Evolutionary conservation across 2,329 filamentous ascomycete genomes (phyloP), one percentile per base, ranked within the genome.

Genomic region (Fusarium brachygibbosum): DNA sequence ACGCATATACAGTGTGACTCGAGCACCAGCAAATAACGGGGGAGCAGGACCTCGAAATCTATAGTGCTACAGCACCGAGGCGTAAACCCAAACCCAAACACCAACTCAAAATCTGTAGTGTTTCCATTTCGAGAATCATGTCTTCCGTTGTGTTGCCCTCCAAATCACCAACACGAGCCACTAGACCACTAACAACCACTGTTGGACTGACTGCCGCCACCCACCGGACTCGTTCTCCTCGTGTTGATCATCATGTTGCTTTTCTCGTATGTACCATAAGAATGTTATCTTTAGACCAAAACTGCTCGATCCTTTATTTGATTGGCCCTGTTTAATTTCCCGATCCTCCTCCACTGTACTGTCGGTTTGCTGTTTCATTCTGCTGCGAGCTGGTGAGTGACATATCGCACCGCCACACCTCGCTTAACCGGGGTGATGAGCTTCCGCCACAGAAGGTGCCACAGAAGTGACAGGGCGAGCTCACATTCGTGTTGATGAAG

Each of bases 401-500:
- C 41, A 66, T 25, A 23, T 45, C 21, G 61, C 61, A 63, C 57
- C 34, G 69, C 67, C 63, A 68, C 69, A 69, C 37, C 13, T 66
- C 54, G 53, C 53, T 65, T 57, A 31, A 16, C 44, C 49, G 23
- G 49, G 23, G 46, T 48, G 6, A 21, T 16, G 41, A 55, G 45
- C 37, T 48, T 34, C 60, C 44, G 55, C 56, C 60, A 58, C 44
- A 58, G 16, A 35, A 7, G 9, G 31, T 45, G 59, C 67, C 59
- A 63, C 66, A 63, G 17, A 48, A 45, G 29, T 31, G 32, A 52
- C 19, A 31, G 28, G 56, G 14, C 49, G 32, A 31, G 28, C 42
- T 70, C 54, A 34, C 61, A 61, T 51, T 65, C 35, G 46, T 65
- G n/a, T 40, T 59, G 21, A 19, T n/a, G 23, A 34, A 37, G 42